A percentile compares a stretch with the other conserved stretches of the same genome.
Evolutionary conservation across 306 rosid species (phyloP).

Genomic region (Gynostemma pentaphyllum): DNA sequence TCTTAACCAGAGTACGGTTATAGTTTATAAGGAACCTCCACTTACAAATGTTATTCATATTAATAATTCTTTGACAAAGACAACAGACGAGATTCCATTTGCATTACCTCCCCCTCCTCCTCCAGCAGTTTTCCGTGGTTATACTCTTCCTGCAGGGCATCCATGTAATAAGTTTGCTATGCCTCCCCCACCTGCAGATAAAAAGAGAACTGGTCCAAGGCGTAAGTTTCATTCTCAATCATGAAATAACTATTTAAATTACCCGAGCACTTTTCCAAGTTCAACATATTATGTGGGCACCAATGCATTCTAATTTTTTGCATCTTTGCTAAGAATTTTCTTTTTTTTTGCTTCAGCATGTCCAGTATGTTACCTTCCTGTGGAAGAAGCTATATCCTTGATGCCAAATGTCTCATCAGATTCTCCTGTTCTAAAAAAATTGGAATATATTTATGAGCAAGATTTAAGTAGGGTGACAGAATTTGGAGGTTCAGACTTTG

Average conservation of each 20-base stretch:
- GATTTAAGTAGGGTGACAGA: conserved; percentile 52
- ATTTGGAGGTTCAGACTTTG: conserved; percentile 92
- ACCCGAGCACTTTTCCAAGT: not conserved
- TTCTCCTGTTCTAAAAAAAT: conserved; percentile 62
- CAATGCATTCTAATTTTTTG: not conserved
- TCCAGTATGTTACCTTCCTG: conserved; percentile 94
- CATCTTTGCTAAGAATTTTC: not conserved
- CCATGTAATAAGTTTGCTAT: conserved; percentile 67
- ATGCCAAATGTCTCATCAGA: conserved; percentile 68
- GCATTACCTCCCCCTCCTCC: conserved; percentile 58
- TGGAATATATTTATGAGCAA: conserved; percentile 54
- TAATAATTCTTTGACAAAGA: conserved; percentile 11
- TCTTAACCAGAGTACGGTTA: conserved; percentile 23
- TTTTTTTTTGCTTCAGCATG: conserved; percentile 55
- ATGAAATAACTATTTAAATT: not conserved
- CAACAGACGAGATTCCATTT: conserved; percentile 4
- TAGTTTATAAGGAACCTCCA: conserved; percentile 15
- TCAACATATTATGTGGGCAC: not conserved
- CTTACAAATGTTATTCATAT: conserved; percentile 6
- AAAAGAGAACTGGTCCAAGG: conserved; percentile 76
- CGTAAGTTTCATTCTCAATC: conserved; percentile 39
- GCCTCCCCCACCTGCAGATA: conserved; percentile 95
- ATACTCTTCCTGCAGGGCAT: conserved; percentile 75
- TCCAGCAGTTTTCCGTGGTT: conserved; percentile 60
- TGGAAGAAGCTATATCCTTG: conserved; percentile 66